These are phyloP conservation scores for Lasiosphaeris hirsuta DNA, from an alignment of 495 filamentous ascomycete genomes.

Conservation along the genomic window DNA sequence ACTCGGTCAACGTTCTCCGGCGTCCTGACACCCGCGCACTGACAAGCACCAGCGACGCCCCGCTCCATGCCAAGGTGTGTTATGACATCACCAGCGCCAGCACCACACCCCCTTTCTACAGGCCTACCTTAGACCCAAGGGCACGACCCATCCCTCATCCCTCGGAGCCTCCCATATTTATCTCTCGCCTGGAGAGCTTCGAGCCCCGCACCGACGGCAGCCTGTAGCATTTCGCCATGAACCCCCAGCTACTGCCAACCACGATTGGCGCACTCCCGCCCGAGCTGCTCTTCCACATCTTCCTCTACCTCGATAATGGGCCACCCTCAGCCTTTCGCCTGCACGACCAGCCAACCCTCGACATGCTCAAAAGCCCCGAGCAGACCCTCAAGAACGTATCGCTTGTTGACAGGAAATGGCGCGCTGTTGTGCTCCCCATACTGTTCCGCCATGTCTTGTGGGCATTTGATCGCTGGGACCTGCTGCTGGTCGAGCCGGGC, in stretches of 20 bases:
- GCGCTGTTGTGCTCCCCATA: conserved; percentile 31
- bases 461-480: conserved; percentile 22
- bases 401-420: conserved; percentile 41
- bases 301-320: conserved; percentile 33
- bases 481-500: conserved; percentile 15
- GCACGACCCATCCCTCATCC: too few species aligned
- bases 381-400: conserved; percentile 39
- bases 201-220: too few species aligned
- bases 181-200: too few species aligned
- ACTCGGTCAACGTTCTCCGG: too few species aligned
- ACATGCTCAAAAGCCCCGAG: conserved; percentile 24
- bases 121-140: too few species aligned
- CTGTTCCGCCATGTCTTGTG: conserved; percentile 44
- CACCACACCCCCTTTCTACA: too few species aligned
- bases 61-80: too few species aligned
- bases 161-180: too few species aligned
- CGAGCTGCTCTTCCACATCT: conserved; percentile 39
- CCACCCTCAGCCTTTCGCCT: conserved; percentile 36
- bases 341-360: conserved; percentile 34
- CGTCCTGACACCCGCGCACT: too few species aligned
- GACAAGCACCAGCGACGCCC: too few species aligned
- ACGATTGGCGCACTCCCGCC: conserved; percentile 37
- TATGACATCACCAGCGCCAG: too few species aligned
- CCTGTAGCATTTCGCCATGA: conserved; percentile 4
- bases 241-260: not conserved